Evolutionary conservation across 176 grass and related monocot genomes (phyloP).

Genomic region (Rhynchospora breviuscula): DNA sequence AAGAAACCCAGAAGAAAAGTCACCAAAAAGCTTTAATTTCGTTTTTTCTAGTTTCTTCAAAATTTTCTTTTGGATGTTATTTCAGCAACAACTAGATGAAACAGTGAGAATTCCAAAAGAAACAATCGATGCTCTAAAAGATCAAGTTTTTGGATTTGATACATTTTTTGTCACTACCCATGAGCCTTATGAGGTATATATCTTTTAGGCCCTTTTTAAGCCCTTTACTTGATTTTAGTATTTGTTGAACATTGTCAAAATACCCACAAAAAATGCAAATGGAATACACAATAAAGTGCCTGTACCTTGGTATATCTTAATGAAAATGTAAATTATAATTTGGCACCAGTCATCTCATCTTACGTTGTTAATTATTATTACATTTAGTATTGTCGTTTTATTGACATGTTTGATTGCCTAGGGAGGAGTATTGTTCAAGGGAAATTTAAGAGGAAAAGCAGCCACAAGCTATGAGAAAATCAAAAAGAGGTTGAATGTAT

Average conservation of each 20-base stretch:
- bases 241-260: neutral
- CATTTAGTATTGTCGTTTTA: neutral
- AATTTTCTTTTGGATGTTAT: neutral
- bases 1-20: too few relatives aligned
- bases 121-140: conserved; percentile 88
- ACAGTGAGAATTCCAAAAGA: conserved; percentile 67
- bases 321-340: neutral
- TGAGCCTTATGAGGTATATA: conserved; percentile 87
- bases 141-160: conserved; percentile 97
- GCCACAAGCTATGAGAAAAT: conserved; percentile 90
- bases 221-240: neutral
- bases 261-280: neutral
- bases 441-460: conserved; percentile 79
- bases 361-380: neutral
- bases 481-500: conserved; percentile 71
- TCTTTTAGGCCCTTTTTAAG: conserved; percentile 15
- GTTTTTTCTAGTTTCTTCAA: neutral
- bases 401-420: conserved; percentile 21
- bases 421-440: conserved; percentile 94
- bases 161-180: conserved; percentile 89
- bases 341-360: neutral
- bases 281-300: neutral
- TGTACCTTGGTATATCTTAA: neutral
- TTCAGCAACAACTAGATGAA: conserved; percentile 93
- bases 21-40: too few relatives aligned